phyloP scores from a whole-genome alignment of 306 rosid species.

The Prunus campanulata region DNA sequence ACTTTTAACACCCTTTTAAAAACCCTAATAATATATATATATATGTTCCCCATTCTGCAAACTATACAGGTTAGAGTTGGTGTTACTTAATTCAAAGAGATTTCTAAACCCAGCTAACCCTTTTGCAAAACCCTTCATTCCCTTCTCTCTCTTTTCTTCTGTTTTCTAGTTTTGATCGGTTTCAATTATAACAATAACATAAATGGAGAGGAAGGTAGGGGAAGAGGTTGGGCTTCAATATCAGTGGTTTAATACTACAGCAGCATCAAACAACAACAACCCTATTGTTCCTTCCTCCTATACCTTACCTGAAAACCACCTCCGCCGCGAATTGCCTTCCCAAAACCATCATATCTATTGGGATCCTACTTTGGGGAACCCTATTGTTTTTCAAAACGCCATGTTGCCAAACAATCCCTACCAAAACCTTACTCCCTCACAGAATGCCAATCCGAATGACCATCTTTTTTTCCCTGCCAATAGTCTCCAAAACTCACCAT shows the following conservation, averaged over 20 bases:
- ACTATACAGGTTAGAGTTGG: background rate
- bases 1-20: background rate
- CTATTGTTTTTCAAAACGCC: background rate
- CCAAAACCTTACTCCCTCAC: background rate
- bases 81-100: background rate
- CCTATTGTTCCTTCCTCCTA: background rate
- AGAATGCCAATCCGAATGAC: background rate
- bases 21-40: background rate
- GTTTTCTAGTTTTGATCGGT: constrained; percentile 4
- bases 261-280: background rate
- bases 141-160: background rate
- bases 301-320: background rate
- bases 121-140: background rate
- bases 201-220: background rate
- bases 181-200: background rate
- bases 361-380: background rate
- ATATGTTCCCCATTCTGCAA: background rate
- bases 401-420: background rate
- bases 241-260: background rate
- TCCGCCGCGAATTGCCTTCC: background rate
- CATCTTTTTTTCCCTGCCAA: background rate
- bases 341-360: constrained; percentile 1
- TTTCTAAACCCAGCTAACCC: background rate
- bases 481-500: background rate
- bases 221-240: background rate